A percentile compares a stretch with the other conserved stretches of the same genome.
Evolutionary conservation across 768 basidiomycete species (phyloP).

Genomic region (Lactarius psammicola): DNA sequence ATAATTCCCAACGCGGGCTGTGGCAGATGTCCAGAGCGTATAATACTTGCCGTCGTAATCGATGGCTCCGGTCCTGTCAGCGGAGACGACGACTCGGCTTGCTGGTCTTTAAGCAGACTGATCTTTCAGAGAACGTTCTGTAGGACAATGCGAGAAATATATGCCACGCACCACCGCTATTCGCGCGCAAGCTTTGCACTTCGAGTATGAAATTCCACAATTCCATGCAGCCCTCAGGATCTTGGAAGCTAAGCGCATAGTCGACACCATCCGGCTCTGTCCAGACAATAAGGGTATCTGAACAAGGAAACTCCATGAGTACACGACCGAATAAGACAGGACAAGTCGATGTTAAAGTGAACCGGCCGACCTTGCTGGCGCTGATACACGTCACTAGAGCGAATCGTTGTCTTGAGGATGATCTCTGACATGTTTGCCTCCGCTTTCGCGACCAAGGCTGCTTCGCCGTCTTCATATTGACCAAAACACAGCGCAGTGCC

Average conservation of each 20-base stretch:
- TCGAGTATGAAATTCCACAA: slow-evolving; percentile 97
- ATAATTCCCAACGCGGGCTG: slow-evolving; percentile 75
- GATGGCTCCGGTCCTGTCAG: slow-evolving; percentile 53
- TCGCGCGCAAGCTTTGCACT: slow-evolving; percentile 78
- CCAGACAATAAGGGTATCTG: slow-evolving; percentile 99
- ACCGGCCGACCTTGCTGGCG: slow-evolving; percentile 70
- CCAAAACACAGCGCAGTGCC: slow-evolving; percentile 97
- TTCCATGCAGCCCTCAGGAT: slow-evolving; percentile 90
- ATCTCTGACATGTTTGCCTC: slow-evolving; percentile 70
- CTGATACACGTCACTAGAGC: slow-evolving; percentile 81
- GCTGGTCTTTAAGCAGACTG: slow-evolving; percentile 43
- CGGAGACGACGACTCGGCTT: slow-evolving; percentile 57
- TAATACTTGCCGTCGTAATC: slow-evolving; percentile 60
- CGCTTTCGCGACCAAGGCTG: slow-evolving; percentile 78
- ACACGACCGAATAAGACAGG: slow-evolving; percentile 10
- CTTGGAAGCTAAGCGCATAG: slow-evolving; percentile 96
- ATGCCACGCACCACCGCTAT: slow-evolving; percentile 50
- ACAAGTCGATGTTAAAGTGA: slow-evolving; percentile 7
- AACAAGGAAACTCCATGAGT: slow-evolving; percentile 12
- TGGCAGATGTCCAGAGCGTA: slow-evolving; percentile 72
- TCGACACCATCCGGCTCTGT: slow-evolving; percentile 94
- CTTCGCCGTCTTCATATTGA: slow-evolving; percentile 77
- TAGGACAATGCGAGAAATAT: neutral
- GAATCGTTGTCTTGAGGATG: slow-evolving; percentile 77
- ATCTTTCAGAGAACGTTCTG: slow-evolving; percentile 26